A percentile compares a stretch with the other conserved stretches of the same genome.
phyloP scores from a whole-genome alignment of 352 stramenopile genomes.

The Pythium vanterpoolii region DNA sequence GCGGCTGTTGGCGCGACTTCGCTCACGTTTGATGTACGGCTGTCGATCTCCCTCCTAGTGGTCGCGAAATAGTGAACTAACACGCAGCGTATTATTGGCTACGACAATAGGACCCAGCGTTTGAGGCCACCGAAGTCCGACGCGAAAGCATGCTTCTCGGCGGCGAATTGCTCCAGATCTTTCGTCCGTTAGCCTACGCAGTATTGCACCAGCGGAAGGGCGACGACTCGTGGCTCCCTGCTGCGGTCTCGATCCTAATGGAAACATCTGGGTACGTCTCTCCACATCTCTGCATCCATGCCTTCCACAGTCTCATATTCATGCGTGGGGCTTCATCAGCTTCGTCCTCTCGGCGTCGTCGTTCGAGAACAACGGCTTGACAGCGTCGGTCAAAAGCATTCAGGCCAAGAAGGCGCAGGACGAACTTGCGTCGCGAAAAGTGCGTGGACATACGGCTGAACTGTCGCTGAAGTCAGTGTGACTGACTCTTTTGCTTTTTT shows the following conservation, averaged over 20 bases:
- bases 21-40: slow-evolving; percentile 53
- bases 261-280: slow-evolving; percentile 52
- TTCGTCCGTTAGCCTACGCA: slow-evolving; percentile 70
- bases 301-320: neutral
- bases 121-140: slow-evolving; percentile 29
- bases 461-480: neutral
- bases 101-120: slow-evolving; percentile 43
- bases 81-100: neutral
- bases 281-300: neutral
- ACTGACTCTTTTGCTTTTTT: neutral
- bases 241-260: slow-evolving; percentile 52
- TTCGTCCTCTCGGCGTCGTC: slow-evolving; percentile 53
- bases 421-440: slow-evolving; percentile 64
- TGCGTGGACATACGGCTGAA: slow-evolving; percentile 10
- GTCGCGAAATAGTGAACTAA: neutral
- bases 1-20: slow-evolving; percentile 28
- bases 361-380: slow-evolving; percentile 33
- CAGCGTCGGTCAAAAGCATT: slow-evolving; percentile 16
- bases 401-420: slow-evolving; percentile 41
- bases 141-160: slow-evolving; percentile 50
- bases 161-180: slow-evolving; percentile 74
- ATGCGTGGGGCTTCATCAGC: slow-evolving; percentile 15
- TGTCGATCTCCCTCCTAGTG: neutral
- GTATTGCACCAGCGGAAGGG: slow-evolving; percentile 54
- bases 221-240: slow-evolving; percentile 58